Conservation (phyloP, 192 early-diverging fungal genomes). For the Backusella circina region DNA sequence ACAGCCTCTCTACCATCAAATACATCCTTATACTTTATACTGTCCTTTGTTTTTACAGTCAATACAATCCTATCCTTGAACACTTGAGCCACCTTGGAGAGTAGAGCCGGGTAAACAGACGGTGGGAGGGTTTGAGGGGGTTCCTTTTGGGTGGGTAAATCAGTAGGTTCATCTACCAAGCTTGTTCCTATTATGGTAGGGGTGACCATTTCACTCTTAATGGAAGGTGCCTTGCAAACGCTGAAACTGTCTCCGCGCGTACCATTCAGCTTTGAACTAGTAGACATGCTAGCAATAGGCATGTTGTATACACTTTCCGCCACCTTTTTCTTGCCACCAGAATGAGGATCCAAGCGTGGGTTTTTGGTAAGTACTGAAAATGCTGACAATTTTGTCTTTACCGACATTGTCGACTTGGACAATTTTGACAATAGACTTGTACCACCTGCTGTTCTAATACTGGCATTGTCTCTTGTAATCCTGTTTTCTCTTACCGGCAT, state of each 20-base stretch:
- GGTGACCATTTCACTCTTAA: background rate
- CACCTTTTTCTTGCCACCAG: constrained; percentile 1
- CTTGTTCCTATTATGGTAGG: background rate
- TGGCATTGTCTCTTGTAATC: constrained; percentile 6
- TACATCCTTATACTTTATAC: constrained; percentile 75
- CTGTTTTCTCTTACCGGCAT: background rate
- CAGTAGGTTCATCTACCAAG: background rate
- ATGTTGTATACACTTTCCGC: constrained; percentile 31
- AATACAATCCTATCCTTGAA: constrained; percentile 58
- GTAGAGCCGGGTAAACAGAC: constrained; percentile 70
- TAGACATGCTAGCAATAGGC: constrained; percentile 2
- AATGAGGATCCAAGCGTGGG: background rate
- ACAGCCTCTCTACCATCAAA: constrained; percentile 89
- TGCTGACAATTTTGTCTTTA: constrained; percentile 25
- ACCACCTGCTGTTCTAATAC: background rate
- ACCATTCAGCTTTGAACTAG: background rate
- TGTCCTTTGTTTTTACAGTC: constrained; percentile 67
- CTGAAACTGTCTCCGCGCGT: constrained; percentile 16
- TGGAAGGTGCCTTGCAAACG: constrained; percentile 12
- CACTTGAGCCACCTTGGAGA: constrained; percentile 64
- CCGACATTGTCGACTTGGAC: constrained; percentile 23
- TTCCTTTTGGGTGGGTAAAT: constrained; percentile 1
- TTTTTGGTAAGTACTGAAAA: constrained; percentile 12
- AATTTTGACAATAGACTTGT: constrained; percentile 24
- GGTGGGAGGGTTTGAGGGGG: background rate